phyloP scores from a whole-genome alignment of 225 moss, liverwort and hornwort species.

The Lunularia cruciata region DNA sequence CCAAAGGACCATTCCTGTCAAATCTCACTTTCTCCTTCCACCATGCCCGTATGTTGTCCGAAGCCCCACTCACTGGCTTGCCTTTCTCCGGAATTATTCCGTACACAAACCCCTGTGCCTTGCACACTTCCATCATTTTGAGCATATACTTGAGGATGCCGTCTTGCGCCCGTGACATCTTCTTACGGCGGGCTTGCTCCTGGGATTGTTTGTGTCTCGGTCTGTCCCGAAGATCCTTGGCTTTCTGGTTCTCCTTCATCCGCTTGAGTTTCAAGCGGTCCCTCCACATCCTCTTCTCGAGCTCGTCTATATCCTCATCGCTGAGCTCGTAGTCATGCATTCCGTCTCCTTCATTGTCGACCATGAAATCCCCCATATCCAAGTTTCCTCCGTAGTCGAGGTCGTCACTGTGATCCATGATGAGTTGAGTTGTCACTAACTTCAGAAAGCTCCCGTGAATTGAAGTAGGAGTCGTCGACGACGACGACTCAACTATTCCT shows the following conservation, averaged over 20 bases:
- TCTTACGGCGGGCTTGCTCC: constrained; percentile 93
- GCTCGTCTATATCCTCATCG: constrained; percentile 94
- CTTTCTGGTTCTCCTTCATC: constrained; percentile 84
- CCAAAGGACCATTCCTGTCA: constrained; percentile 92
- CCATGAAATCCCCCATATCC: constrained; percentile 87
- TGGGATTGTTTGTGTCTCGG: constrained; percentile 87
- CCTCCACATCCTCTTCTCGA: constrained; percentile 92
- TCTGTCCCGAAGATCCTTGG: constrained; percentile 51
- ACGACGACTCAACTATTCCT: not conserved
- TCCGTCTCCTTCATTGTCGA: constrained; percentile 63
- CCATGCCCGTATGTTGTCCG: constrained; percentile 95
- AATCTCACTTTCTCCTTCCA: constrained; percentile 99
- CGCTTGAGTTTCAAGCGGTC: constrained; percentile 86
- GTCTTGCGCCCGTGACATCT: constrained; percentile 99
- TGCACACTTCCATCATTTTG: constrained; percentile 99
- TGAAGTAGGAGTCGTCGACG: not conserved
- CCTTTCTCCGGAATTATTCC: constrained; percentile 99
- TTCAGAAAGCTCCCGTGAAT: not conserved
- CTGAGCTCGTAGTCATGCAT: constrained; percentile 82
- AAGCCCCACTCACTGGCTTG: constrained; percentile 93
- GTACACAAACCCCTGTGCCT: constrained; percentile 97
- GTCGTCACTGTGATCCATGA: constrained; percentile 66
- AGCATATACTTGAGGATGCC: constrained; percentile 98
- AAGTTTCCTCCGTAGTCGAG: constrained; percentile 62
- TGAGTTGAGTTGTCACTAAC: too few species aligned